Percentiles rank a stretch among this genome's conserved stretches.
phyloP scores from a whole-genome alignment of 805 yeast species.

The Saturnispora serradocipensis region DNA sequence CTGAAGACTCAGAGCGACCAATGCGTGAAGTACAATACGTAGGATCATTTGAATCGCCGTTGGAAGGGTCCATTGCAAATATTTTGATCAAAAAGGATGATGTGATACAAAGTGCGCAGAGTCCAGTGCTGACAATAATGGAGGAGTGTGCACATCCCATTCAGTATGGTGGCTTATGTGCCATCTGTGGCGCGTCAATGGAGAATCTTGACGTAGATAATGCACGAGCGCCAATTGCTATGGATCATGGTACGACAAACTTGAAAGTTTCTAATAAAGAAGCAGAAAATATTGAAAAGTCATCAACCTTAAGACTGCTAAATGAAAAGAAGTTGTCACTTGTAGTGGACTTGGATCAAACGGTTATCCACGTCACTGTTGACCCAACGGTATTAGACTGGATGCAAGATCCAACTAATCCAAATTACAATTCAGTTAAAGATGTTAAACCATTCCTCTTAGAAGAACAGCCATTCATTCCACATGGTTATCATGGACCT shows the following conservation, averaged over 20 bases:
- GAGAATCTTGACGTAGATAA: constrained; percentile 59
- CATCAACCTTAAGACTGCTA: constrained; percentile 51
- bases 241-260: constrained; percentile 84
- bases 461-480: constrained; percentile 61
- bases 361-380: constrained; percentile 95
- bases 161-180: constrained; percentile 92
- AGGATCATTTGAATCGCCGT: constrained; percentile 76
- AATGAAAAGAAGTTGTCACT: constrained; percentile 64
- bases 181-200: constrained; percentile 77
- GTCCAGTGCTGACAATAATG: constrained; percentile 42
- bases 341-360: constrained; percentile 95
- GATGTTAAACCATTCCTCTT: constrained; percentile 73
- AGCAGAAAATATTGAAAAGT: constrained; percentile 74
- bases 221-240: constrained; percentile 73
- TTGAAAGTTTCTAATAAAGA: constrained; percentile 77
- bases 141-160: constrained; percentile 91
- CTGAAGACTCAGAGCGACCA: constrained; percentile 31
- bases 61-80: constrained; percentile 55
- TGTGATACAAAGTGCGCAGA: constrained; percentile 40
- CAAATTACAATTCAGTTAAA: constrained; percentile 75
- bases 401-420: constrained; percentile 79
- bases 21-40: constrained; percentile 51
- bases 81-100: constrained; percentile 51
- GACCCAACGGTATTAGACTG: constrained; percentile 97
- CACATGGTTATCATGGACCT: constrained; percentile 53